Base-by-base conservation (phyloP, 2,329 filamentous ascomycete species). In the Monosporascus ibericus region DNA sequence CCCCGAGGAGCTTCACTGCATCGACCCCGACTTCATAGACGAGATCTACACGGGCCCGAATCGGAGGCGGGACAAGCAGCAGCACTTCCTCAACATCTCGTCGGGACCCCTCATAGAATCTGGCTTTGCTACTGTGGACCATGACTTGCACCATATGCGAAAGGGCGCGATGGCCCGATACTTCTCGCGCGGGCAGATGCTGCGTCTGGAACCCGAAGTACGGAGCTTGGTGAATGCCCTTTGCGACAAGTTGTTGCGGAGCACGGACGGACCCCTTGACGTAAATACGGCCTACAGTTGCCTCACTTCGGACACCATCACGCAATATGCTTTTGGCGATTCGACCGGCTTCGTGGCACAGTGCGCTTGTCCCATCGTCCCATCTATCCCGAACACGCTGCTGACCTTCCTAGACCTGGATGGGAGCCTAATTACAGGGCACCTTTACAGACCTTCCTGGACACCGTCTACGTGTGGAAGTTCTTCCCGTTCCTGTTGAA, bases 1-100 rank as follows among this genome's bases (percentile, higher is more conserved):
- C 68, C n/a, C n/a, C n/a, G n/a, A n/a, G n/a, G n/a, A n/a, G n/a
- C n/a, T 63, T 20, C 58, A 60, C 44, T 55, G 54, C 48, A 55
- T 50, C n/a, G 55, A 58, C 22, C 50, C 55, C 0, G 55, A 53
- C 48, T 73, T 75, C 58, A 67, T 70, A 53, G 64, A 71, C 46
- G 70, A 71, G 44, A 57, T 75, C 24, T 74, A 71, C 55, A 61
- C 68, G 14, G 62, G 63, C 27, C 58, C 65, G 3, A 63, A 57
- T 47, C 56, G 61, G 38, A 62, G 60, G 15, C 60, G 70, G 46
- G 60, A 71, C 37, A 69, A 71, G 56, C 44, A 40, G 22, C 51
- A 50, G 20, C 37, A 39, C 5, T 50, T 47, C 52, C 14, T 50
- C 15, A 51, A 11, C 15, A 34, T 17, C 7, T 5, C 2, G n/a